These are phyloP conservation scores for Plasmodium chabaudi DNA, from an alignment of 169 alveolate genomes.

Conservation along the genomic window DNA sequence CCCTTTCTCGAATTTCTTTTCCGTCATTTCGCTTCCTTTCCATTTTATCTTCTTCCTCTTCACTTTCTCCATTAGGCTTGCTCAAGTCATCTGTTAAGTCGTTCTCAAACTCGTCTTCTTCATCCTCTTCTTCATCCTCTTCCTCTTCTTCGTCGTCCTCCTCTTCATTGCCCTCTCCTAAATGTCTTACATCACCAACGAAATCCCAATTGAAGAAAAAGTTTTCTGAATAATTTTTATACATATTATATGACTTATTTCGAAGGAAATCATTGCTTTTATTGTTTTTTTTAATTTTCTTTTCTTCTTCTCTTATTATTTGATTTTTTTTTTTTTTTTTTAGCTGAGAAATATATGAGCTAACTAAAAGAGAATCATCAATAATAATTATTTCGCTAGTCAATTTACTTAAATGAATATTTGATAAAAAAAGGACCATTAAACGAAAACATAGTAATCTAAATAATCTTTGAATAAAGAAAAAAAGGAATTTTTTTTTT, in stretches of 20 bases:
- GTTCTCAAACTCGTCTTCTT: not conserved
- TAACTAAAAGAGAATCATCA: constrained; percentile 28
- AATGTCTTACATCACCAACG: not conserved
- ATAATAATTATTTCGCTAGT: constrained; percentile 58
- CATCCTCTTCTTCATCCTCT: constrained; percentile 12
- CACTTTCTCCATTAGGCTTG: not conserved
- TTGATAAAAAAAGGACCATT: constrained; percentile 31
- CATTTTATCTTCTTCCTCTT: not conserved
- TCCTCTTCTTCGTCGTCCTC: not conserved
- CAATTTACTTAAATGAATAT: constrained; percentile 39
- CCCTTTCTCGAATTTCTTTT: not conserved
- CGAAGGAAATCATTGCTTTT: not conserved
- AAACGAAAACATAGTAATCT: constrained; percentile 59
- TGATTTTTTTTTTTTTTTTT: not conserved
- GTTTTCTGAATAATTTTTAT: constrained; percentile 53
- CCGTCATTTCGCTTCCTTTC: not conserved
- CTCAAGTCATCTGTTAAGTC: not conserved
- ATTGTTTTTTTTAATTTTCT: not conserved
- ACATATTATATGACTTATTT: constrained; percentile 54
- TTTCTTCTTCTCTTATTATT: not conserved
- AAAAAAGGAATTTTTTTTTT: constrained; percentile 42
- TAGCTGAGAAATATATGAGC: constrained; percentile 4
- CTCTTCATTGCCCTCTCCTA: not conserved
- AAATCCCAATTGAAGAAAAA: constrained; percentile 28
- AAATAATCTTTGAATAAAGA: constrained; percentile 59